A percentile compares a stretch with the other conserved stretches of the same genome.
phyloP scores from a whole-genome alignment of 73 alveolate genomes.

The Tetrahymena thermophila region DNA sequence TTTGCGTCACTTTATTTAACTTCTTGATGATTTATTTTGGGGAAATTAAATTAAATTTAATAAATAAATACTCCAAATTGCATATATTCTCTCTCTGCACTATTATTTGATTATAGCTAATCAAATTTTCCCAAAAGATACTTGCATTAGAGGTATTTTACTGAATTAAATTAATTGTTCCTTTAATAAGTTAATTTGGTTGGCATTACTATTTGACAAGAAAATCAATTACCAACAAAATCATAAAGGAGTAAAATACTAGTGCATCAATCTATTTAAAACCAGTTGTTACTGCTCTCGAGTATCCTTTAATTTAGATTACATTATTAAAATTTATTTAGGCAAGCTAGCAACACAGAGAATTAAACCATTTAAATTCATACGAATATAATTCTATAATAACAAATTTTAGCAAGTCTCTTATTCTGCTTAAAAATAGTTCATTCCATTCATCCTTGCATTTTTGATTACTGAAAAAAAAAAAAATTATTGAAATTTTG shows the following conservation, averaged over 20 bases:
- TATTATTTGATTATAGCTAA: background rate
- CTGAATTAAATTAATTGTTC: background rate
- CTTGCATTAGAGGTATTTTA: background rate
- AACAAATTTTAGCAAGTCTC: too few relatives aligned
- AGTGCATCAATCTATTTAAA: background rate
- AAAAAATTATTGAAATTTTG: too few relatives aligned
- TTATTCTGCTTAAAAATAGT: too few relatives aligned
- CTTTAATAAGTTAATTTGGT: background rate
- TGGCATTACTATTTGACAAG: too few relatives aligned
- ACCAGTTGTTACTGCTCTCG: background rate
- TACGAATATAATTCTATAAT: too few relatives aligned
- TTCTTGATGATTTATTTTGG: background rate
- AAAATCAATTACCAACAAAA: background rate
- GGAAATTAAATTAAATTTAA: background rate
- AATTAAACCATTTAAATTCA: background rate
- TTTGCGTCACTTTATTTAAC: background rate
- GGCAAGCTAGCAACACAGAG: too few relatives aligned
- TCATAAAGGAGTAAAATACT: background rate
- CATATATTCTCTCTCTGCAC: background rate
- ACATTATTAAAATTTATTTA: background rate
- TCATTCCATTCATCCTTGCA: background rate
- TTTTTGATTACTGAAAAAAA: background rate
- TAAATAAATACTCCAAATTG: background rate
- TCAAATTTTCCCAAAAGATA: background rate
- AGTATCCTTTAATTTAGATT: background rate